Evolutionary conservation across 208 protist species (phyloP), one percentile per base, ranked within the genome.

Genomic region (Leishmania tropica): DNA sequence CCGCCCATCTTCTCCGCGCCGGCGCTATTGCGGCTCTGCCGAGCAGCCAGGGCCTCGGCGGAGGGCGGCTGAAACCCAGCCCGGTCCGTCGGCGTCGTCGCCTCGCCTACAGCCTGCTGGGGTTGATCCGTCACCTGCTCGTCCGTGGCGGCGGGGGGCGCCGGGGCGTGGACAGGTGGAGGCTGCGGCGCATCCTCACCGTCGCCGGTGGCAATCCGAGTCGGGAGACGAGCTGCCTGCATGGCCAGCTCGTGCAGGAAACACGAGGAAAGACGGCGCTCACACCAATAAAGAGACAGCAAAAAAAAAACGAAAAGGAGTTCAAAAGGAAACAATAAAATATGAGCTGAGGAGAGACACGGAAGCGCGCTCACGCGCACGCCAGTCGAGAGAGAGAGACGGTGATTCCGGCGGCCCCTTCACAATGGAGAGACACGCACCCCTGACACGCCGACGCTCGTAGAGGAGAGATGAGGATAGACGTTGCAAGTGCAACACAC

Each of bases 1-100:
- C 74, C 79, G 31, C 84, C 88, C 75, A 83, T 81, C 65, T 80
- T 83, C 78, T 88, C 83, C 3, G 83, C 79, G 13, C n/a, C 75
- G 37, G 76, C 40, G 76, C 53, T 54, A 64, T 84, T 85, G 78
- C 62, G 75, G 60, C 85, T 87, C 78, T 76, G 76, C 60, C 80
- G 72, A 3, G 79, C 35, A 7, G 75, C 78, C 15, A 53, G 58
- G 3, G 28, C 8, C 60, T 79, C 78, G 19, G 31, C 62, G 8
- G 40, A 37, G 42, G n/a, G 65, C 31, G 37, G 65, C 67, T 58
- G 28, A 28, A 47, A 40, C 35, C 35, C 35, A 21, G 51, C 42
- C 31, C 8, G 17, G 8, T 13, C 15, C 28, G 24, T 58, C 51
- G 15, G 47, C 13, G 24, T 8, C 31, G 40, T 37, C 45, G 40